These are phyloP conservation scores for Rhizophagus sp. DNA, from an alignment of 192 early-diverging fungal genomes.

Conservation along the genomic window DNA sequence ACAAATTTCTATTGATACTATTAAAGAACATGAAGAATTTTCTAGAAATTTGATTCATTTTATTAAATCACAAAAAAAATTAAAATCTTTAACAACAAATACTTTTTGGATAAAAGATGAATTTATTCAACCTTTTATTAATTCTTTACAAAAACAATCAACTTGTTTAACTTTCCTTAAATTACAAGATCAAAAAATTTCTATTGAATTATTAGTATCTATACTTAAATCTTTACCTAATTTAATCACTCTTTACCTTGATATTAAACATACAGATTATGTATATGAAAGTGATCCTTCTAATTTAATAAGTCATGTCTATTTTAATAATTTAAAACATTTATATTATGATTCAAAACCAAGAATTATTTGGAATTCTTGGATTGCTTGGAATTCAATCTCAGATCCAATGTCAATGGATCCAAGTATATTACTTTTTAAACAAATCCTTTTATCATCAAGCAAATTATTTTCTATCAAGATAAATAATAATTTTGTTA, in stretches of 20 bases:
- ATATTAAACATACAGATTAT: no score
- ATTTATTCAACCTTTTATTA: neutral
- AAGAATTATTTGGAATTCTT: neutral
- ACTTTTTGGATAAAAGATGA: neutral
- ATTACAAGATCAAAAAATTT: neutral
- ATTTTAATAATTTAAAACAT: neutral
- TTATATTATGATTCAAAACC: neutral
- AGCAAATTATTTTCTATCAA: neutral
- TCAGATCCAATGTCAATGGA: neutral
- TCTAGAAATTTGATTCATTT: neutral
- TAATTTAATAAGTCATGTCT: no score
- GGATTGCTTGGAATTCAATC: neutral
- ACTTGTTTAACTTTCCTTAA: neutral
- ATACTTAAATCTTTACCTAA: neutral
- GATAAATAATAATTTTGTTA: neutral
- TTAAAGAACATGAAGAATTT: neutral
- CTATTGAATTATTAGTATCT: neutral
- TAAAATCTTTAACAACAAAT: neutral
- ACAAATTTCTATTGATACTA: neutral
- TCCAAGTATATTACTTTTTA: neutral
- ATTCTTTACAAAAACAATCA: neutral
- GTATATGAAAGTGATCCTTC: no score
- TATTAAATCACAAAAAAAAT: neutral
- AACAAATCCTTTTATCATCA: neutral
- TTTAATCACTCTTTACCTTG: neutral